phyloP scores from a whole-genome alignment of 371 early-diverging fungal genomes.

The Umbelopsis sp. region DNA sequence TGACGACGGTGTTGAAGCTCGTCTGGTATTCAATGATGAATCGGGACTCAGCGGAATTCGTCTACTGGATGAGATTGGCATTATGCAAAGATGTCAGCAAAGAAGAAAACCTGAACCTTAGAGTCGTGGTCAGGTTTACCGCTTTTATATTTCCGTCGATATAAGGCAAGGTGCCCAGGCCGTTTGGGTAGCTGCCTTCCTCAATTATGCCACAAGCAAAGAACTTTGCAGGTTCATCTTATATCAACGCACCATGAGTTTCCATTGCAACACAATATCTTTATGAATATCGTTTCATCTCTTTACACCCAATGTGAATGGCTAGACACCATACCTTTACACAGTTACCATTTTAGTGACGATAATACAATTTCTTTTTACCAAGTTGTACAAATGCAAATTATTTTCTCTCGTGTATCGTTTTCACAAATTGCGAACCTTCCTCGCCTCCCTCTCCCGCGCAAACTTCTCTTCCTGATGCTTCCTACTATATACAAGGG shows the following conservation, averaged over 20 bases:
- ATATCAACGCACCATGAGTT: no score
- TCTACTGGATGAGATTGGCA: constrained; percentile 4
- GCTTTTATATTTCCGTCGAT: constrained; percentile 4
- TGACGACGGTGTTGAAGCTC: constrained; percentile 7
- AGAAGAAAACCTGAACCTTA: constrained; percentile 5
- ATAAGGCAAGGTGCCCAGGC: constrained; percentile 6
- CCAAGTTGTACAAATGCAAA: constrained; percentile 12
- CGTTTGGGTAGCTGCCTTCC: not conserved
- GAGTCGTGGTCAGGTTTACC: not conserved
- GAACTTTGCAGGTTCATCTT: no score
- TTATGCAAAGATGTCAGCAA: constrained; percentile 14
- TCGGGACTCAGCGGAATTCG: constrained; percentile 2
- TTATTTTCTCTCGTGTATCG: not conserved
- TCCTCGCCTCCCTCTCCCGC: not conserved
- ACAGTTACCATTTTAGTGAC: not conserved
- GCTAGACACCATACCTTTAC: not conserved
- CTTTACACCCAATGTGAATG: not conserved
- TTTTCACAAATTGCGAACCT: not conserved
- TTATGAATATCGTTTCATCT: no score
- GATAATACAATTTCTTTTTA: not conserved
- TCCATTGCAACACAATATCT: no score
- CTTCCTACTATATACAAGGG: not conserved
- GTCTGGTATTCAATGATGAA: constrained; percentile 8
- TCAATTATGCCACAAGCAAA: no score
- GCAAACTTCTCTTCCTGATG: constrained; percentile 18